Percentiles rank a stretch among this genome's conserved stretches.
phyloP scores from a whole-genome alignment of 164 flowering plant genomes.

The Tetracentron sinense region DNA sequence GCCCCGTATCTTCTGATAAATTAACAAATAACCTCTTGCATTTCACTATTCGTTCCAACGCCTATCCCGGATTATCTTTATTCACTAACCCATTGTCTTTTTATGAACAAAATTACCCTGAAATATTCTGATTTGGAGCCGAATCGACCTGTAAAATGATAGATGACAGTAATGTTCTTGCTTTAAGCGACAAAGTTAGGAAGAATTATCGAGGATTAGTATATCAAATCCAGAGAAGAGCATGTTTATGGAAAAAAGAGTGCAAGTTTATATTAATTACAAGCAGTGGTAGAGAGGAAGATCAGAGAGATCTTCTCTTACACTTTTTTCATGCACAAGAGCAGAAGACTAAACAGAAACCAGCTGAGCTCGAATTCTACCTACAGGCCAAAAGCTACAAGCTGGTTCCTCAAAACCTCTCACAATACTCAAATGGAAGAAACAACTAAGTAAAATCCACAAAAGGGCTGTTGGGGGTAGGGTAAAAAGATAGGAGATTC shows the following conservation, averaged over 20 bases:
- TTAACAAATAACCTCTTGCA: too few species aligned
- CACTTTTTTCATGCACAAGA: not conserved
- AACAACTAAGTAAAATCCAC: not conserved
- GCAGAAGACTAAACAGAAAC: slow-evolving; percentile 12
- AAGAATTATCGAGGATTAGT: too few species aligned
- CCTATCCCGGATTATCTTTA: too few species aligned
- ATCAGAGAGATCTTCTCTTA: not conserved
- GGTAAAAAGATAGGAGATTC: slow-evolving; percentile 12
- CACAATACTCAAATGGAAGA: not conserved
- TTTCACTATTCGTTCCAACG: too few species aligned
- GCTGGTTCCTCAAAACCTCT: slow-evolving; percentile 10
- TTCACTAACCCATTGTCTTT: too few species aligned
- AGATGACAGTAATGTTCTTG: too few species aligned
- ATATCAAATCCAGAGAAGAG: not conserved
- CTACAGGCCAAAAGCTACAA: slow-evolving; percentile 28
- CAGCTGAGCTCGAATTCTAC: slow-evolving; percentile 30
- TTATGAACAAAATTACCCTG: too few species aligned
- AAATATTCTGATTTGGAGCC: too few species aligned
- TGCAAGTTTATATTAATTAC: slow-evolving; percentile 8
- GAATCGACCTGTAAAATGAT: too few species aligned
- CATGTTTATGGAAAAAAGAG: not conserved
- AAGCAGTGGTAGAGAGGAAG: not conserved
- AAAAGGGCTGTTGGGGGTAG: not conserved
- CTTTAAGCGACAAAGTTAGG: too few species aligned
- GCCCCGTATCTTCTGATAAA: too few species aligned